Evolutionary conservation across 805 yeast genomes (phyloP), one percentile per base, ranked within the genome.

Genomic region (Candida boidinii): DNA sequence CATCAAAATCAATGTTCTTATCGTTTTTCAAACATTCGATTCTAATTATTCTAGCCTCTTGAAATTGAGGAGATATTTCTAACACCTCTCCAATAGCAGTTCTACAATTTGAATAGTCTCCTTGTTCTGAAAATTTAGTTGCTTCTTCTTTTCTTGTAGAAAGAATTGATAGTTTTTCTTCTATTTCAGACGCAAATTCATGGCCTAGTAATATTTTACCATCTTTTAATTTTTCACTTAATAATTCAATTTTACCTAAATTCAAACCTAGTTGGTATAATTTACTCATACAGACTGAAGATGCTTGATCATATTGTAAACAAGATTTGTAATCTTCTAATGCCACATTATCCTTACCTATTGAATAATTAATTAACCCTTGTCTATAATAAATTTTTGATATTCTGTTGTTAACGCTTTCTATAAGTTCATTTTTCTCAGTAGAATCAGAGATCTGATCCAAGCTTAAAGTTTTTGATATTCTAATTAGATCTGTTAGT

Each of bases 311-410:
- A 59, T 68, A 47, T n/a, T 49, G 45, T 29, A 73, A 48, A 17
- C 79, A 70, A 11, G 43, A 48, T 36, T 66, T 61, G 36, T 80
- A 72, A 41, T 73, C 77, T 2, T 51, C 51, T 7, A 75, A 57
- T 0, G 88, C 79, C 24, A 60, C 59, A 21, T 51, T 41, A 20
- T 73, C 80, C 37, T 70, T 71, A 22, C 73, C 73, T 39, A 76
- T 46, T 11, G 76, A 66, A 34, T 76, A 53, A 34, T 78, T 79
- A 3, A 79, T 69, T 28, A 79, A 49, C 1, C 85, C 87, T 35
- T 69, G 66, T 47, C 74, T 78, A 48, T 70, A 76, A 39, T 68
- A 64, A 1, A 77, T 52, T 39, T 68, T 70, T 0, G 75, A 54
- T 13, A 69, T 39, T 26, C 27, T 39, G 9, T 36, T 23, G 17